Percentiles rank a stretch among this genome's conserved stretches.
These are phyloP conservation scores for Cytospora leucostoma DNA, from an alignment of 2,329 filamentous ascomycete genomes.

Conservation along the genomic window DNA sequence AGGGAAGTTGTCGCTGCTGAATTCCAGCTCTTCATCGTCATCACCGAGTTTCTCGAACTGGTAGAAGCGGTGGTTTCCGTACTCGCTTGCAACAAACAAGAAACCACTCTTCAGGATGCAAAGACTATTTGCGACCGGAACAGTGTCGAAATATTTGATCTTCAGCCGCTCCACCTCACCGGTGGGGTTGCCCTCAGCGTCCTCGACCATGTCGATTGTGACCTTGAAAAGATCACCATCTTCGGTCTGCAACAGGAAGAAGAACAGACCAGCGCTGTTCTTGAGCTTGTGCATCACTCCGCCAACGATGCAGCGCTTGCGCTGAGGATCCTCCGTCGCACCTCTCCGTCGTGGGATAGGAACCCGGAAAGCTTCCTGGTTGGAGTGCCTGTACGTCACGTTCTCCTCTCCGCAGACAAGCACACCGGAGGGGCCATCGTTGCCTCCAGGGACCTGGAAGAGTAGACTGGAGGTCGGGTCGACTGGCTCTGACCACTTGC, in stretches of 20 bases:
- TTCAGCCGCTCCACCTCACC: conserved; percentile 81
- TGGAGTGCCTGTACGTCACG: conserved; percentile 96
- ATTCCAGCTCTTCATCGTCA: conserved; percentile 87
- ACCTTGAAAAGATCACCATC: conserved; percentile 99
- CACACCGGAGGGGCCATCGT: conserved; percentile 91
- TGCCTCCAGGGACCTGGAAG: conserved; percentile 93
- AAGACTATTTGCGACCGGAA: conserved; percentile 82
- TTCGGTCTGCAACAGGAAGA: conserved; percentile 93
- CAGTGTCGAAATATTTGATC: conserved; percentile 98
- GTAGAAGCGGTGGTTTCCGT: conserved; percentile 91
- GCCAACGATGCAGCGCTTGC: conserved; percentile 83
- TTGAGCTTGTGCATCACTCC: conserved; percentile 98
- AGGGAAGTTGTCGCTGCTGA: conserved; percentile 79
- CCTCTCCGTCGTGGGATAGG: conserved; percentile 85
- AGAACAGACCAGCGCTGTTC: conserved; percentile 80
- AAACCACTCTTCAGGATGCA: conserved; percentile 96
- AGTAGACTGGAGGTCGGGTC: conserved; percentile 86
- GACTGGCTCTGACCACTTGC: conserved; percentile 93
- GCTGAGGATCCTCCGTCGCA: conserved; percentile 85
- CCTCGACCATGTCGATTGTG: conserved; percentile 86
- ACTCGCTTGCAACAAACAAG: conserved; percentile 88
- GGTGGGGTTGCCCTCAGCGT: conserved; percentile 74
- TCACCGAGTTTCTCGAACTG: conserved; percentile 97
- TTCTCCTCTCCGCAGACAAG: conserved; percentile 93
- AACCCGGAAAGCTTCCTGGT: conserved; percentile 85